Conservation (phyloP, 148 eudicot genomes). For the Rhododendron simsii region DNA sequence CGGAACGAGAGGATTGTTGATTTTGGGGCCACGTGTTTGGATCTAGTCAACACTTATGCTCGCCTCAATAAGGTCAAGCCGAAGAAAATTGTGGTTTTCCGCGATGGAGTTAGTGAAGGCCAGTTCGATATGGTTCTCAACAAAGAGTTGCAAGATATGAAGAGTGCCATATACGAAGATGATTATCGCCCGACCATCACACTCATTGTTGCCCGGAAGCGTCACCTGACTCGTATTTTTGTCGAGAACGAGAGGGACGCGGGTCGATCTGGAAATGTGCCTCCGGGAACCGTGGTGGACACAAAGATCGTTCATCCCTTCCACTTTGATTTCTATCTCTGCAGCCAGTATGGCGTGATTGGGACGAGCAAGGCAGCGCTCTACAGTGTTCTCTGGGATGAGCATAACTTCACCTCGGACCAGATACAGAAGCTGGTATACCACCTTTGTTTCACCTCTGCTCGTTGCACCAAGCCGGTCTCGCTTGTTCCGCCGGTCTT, state of each 20-base stretch:
- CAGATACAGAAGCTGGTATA: conserved; percentile 41
- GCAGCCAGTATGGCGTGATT: conserved; percentile 45
- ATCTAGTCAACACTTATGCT: conserved; percentile 27
- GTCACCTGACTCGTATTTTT: conserved; percentile 36
- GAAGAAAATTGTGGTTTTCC: conserved; percentile 29
- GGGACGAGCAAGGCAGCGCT: conserved; percentile 57
- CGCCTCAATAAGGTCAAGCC: conserved; percentile 27
- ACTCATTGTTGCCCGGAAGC: conserved; percentile 33
- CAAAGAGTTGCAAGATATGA: conserved; percentile 28
- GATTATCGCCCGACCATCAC: conserved; percentile 28
- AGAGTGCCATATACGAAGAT: conserved; percentile 9
- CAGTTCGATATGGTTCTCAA: conserved; percentile 40
- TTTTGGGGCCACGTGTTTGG: conserved; percentile 33
- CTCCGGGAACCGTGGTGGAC: conserved; percentile 48
- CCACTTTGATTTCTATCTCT: conserved; percentile 33
- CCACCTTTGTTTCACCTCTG: conserved; percentile 47
- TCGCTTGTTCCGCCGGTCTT: conserved; percentile 50
- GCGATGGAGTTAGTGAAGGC: conserved; percentile 43
- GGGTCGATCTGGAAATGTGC: conserved; percentile 20
- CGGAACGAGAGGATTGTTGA: conserved; percentile 25
- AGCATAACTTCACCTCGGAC: conserved; percentile 35
- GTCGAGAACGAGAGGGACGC: conserved; percentile 16
- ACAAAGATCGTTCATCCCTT: conserved; percentile 25
- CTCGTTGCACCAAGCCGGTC: conserved; percentile 48
- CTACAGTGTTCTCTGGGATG: conserved; percentile 41